Percentiles rank a stretch among this genome's conserved stretches.
Evolutionary conservation across 2,329 filamentous ascomycete genomes (phyloP).

Genomic region (Ustilaginoidea virens): DNA sequence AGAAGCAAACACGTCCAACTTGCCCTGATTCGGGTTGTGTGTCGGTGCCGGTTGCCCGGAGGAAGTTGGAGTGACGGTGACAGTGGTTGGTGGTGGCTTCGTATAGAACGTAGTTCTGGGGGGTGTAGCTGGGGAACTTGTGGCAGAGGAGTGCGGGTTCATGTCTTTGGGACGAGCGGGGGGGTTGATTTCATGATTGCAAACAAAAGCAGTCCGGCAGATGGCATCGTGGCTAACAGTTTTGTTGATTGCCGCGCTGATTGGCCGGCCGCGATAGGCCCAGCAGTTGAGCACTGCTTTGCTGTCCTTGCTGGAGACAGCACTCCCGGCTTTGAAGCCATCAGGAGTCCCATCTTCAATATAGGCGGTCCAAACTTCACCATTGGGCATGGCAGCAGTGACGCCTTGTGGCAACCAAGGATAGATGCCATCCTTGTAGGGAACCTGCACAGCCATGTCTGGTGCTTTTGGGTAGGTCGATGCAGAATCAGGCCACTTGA

Average conservation of each 20-base stretch:
- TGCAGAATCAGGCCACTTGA: slow-evolving; percentile 19
- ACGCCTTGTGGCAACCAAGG: slow-evolving; percentile 22
- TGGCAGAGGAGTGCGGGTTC: slow-evolving; percentile 18
- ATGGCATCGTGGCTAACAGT: slow-evolving; percentile 21
- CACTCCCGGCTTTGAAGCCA: slow-evolving; percentile 22
- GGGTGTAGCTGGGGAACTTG: slow-evolving; percentile 15
- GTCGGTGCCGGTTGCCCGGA: slow-evolving; percentile 16
- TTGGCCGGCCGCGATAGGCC: slow-evolving; percentile 24
- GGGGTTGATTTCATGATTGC: slow-evolving; percentile 19
- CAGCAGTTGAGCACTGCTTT: slow-evolving; percentile 24
- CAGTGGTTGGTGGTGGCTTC: slow-evolving; percentile 13
- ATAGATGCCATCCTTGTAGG: slow-evolving; percentile 21
- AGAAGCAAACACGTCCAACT: slow-evolving; percentile 15
- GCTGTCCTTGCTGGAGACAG: slow-evolving; percentile 23
- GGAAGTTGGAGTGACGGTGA: slow-evolving; percentile 9
- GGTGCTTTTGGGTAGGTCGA: slow-evolving; percentile 20
- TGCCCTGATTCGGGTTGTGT: slow-evolving; percentile 12
- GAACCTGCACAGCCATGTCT: slow-evolving; percentile 23
- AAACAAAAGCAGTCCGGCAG: slow-evolving; percentile 26
- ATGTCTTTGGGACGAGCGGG: slow-evolving; percentile 20
- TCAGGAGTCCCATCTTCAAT: slow-evolving; percentile 25
- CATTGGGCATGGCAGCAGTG: slow-evolving; percentile 22
- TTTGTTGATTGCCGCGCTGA: slow-evolving; percentile 23
- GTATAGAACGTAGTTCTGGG: slow-evolving; percentile 19
- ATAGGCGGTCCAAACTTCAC: slow-evolving; percentile 25